These are phyloP conservation scores for Quambalaria eucalypti DNA, from an alignment of 1,284 basidiomycete genomes.

Conservation along the genomic window DNA sequence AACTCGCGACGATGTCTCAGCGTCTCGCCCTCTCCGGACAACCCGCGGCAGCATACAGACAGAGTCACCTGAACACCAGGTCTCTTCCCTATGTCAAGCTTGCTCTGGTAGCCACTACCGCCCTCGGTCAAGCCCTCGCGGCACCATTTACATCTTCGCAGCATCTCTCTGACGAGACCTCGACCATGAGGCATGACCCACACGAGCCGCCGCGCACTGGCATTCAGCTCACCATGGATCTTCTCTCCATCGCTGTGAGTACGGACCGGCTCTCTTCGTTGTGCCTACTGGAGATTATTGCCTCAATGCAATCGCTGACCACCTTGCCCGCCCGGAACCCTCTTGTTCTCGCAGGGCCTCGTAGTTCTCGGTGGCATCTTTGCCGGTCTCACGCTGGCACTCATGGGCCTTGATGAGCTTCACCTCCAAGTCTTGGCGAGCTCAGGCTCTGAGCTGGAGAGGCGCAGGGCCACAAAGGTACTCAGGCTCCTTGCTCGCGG, in stretches of 20 bases:
- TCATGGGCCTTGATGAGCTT: slow-evolving; percentile 90
- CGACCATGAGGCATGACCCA: background rate
- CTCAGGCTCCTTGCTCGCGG: slow-evolving; percentile 65
- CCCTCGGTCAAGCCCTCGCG: slow-evolving; percentile 6
- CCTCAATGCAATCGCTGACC: too few relatives aligned
- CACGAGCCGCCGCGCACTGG: slow-evolving; percentile 12
- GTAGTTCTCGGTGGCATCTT: slow-evolving; percentile 50
- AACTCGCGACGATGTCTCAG: too few relatives aligned
- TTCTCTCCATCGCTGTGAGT: slow-evolving; percentile 24
- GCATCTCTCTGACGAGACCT: background rate
- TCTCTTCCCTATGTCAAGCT: slow-evolving; percentile 4
- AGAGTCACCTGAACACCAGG: background rate
- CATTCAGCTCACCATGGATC: slow-evolving; percentile 26
- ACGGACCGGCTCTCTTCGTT: background rate
- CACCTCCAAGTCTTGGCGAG: slow-evolving; percentile 76
- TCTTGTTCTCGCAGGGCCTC: slow-evolving; percentile 11
- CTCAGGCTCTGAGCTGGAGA: slow-evolving; percentile 62
- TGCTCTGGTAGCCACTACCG: slow-evolving; percentile 1
- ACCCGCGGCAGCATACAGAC: too few relatives aligned
- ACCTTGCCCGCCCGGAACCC: background rate
- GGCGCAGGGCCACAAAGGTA: slow-evolving; percentile 49
- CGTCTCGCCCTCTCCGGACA: background rate
- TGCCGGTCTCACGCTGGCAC: slow-evolving; percentile 66
- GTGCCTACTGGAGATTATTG: too few relatives aligned
- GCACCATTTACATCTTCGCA: background rate